Evolutionary conservation across 805 yeast species (phyloP), one percentile per base, ranked within the genome.

Genomic region (Pichia kluyveri): DNA sequence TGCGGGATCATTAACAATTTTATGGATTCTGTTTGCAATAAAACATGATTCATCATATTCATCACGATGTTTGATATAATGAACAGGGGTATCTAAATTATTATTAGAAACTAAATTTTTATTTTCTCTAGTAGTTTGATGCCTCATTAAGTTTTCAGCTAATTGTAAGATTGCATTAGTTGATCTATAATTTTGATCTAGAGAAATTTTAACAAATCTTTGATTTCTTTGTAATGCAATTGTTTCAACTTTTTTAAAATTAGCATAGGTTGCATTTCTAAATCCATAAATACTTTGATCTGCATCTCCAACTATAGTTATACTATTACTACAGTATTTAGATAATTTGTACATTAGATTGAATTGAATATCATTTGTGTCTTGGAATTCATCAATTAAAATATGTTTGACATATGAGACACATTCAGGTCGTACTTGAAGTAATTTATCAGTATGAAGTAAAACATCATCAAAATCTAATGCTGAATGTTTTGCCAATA

Each of bases 291-390:
- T 91, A 59, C 95, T 83, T 64, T 91, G 99, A 63, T 93, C 96
- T 0, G 96, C 96, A 60, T 91, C 99, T 1, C 99, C 99, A 2
- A 91, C 97, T 1, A 89, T 82, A 0, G 97, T 86, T 9, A 91
- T 74, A 49, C 82, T 82, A 51, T 79, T 61, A 4, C 63, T 57
- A 38, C 74, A 69, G 49, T 69, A 69, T 12, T 60, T 58, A 0
- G 82, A 71, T 32, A 84, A 65, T 5, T 69, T 66, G 51, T 73
- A 74, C 70, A 87, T 75, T 42, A 93, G 68, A 47, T 79, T 77
- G 53, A 88, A 70, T 60, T 91, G 98, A 17, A 88, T 71, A 36
- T 70, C 70, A 56, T 85, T 87, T 0, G 97, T 89, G 57, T 93
- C 99, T 66, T 91, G 98, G 58, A 89, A 91, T 65, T 91, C 99